Conservation (phyloP, 75 land plant genomes). For the Cunninghamia lanceolata region DNA sequence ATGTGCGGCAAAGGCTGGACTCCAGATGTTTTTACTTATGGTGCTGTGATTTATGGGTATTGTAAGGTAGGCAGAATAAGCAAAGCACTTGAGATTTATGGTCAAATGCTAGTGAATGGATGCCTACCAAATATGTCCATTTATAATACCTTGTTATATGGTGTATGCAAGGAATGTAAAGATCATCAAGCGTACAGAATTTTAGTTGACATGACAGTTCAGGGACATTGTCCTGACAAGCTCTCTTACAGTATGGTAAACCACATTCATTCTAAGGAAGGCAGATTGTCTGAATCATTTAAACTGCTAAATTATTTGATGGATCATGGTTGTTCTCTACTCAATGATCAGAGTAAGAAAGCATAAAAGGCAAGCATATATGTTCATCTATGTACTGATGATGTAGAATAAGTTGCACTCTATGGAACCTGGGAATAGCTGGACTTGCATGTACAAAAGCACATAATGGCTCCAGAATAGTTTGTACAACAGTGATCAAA, state of each 20-base stretch:
- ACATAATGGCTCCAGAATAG: not conserved
- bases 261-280: slow-evolving; percentile 7
- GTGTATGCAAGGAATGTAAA: slow-evolving; percentile 34
- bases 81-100: slow-evolving; percentile 23
- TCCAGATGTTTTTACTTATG: slow-evolving; percentile 47
- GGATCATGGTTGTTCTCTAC: not conserved
- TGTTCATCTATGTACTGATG: not conserved
- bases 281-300: slow-evolving; percentile 8
- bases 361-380: not conserved
- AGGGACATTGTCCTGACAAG: slow-evolving; percentile 34
- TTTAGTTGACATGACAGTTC: slow-evolving; percentile 34
- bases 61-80: slow-evolving; percentile 27
- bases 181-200: slow-evolving; percentile 25
- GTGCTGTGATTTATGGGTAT: slow-evolving; percentile 25
- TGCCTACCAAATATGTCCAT: slow-evolving; percentile 21
- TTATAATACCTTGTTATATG: slow-evolving; percentile 39
- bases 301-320: not conserved
- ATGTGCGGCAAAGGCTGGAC: slow-evolving; percentile 24
- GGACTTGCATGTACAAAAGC: not conserved
- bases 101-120: slow-evolving; percentile 26
- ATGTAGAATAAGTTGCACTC: slow-evolving; percentile 6
- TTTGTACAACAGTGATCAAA: not conserved
- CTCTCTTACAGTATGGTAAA: slow-evolving; percentile 28
- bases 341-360: not conserved
- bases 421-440: not conserved